phyloP scores from a whole-genome alignment of 1,139 yeast species.

The Kurtzmaniella quercitrusa region DNA sequence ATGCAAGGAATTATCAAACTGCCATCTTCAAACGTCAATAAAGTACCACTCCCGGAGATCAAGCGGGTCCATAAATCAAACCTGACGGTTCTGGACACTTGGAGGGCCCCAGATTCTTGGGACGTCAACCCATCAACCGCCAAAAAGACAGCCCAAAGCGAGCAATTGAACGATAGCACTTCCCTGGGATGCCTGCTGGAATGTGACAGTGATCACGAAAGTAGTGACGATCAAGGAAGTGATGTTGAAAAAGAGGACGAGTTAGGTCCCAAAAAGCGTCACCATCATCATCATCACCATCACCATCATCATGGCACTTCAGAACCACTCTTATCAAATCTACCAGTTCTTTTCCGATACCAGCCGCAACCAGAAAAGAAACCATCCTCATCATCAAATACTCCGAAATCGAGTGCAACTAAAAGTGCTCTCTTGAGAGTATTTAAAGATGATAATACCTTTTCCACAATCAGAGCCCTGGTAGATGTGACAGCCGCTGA shows the following conservation, averaged over 20 bases:
- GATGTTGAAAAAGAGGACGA: background rate
- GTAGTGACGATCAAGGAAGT: background rate
- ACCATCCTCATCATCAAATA: slow-evolving; percentile 7
- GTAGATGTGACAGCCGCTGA: slow-evolving; percentile 76
- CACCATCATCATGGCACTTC: slow-evolving; percentile 8
- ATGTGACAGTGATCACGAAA: background rate
- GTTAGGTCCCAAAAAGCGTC: background rate
- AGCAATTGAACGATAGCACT: slow-evolving; percentile 11
- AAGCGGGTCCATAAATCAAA: slow-evolving; percentile 3
- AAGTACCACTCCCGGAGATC: slow-evolving; percentile 2
- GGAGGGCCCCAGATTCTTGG: slow-evolving; percentile 84
- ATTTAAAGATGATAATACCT: slow-evolving; percentile 76
- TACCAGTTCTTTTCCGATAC: slow-evolving; percentile 38
- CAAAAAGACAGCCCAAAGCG: slow-evolving; percentile 13
- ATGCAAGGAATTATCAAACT: slow-evolving; percentile 50
- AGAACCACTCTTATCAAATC: slow-evolving; percentile 8
- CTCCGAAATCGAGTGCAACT: slow-evolving; percentile 13
- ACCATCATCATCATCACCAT: slow-evolving; percentile 8
- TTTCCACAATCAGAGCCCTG: slow-evolving; percentile 74
- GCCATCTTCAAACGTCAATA: slow-evolving; percentile 12
- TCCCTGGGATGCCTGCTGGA: slow-evolving; percentile 3
- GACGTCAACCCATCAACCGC: slow-evolving; percentile 49
- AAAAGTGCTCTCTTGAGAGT: slow-evolving; percentile 58
- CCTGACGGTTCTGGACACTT: slow-evolving; percentile 14
- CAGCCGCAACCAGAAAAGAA: slow-evolving; percentile 19